These are phyloP conservation scores for Tetrapisispora nanseiensis DNA, from an alignment of 805 yeast genomes.

Conservation along the genomic window DNA sequence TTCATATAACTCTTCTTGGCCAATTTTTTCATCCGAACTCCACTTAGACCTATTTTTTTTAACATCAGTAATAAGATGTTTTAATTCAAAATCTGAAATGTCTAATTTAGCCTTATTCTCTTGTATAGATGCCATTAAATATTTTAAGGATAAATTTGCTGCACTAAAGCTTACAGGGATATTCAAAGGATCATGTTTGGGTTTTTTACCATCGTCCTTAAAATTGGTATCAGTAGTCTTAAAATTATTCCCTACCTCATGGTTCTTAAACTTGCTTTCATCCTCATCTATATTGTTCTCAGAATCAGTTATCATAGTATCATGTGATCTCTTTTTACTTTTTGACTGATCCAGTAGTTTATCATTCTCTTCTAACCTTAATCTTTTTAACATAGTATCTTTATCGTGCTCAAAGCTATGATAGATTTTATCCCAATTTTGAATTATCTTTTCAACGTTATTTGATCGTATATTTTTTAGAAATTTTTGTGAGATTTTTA, in stretches of 20 bases:
- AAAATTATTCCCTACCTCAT: conserved; percentile 19
- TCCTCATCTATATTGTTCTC: background rate
- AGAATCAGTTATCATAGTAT: background rate
- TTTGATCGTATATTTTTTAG: conserved; percentile 25
- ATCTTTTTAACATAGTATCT: conserved; percentile 64
- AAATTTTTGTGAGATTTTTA: conserved; percentile 31
- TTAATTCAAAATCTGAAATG: conserved; percentile 72
- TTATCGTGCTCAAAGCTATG: conserved; percentile 67
- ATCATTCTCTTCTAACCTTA: conserved; percentile 74
- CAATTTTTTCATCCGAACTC: conserved; percentile 92
- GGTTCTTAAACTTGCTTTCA: conserved; percentile 3
- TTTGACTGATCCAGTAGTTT: conserved; percentile 40
- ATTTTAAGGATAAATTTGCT: conserved; percentile 68
- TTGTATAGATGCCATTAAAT: conserved; percentile 70
- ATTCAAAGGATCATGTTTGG: conserved; percentile 16
- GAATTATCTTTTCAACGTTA: conserved; percentile 34
- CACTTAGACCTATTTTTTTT: conserved; percentile 92
- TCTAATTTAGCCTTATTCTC: conserved; percentile 64
- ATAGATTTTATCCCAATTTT: conserved; percentile 61
- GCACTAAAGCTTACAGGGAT: conserved; percentile 51
- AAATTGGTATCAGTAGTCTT: conserved; percentile 23
- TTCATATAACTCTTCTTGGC: conserved; percentile 95
- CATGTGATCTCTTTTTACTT: conserved; percentile 6
- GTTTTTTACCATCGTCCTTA: conserved; percentile 13
- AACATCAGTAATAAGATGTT: conserved; percentile 82